Base-by-base conservation (phyloP, 148 eudicot species). In the Vaccinium vitisidaea region DNA sequence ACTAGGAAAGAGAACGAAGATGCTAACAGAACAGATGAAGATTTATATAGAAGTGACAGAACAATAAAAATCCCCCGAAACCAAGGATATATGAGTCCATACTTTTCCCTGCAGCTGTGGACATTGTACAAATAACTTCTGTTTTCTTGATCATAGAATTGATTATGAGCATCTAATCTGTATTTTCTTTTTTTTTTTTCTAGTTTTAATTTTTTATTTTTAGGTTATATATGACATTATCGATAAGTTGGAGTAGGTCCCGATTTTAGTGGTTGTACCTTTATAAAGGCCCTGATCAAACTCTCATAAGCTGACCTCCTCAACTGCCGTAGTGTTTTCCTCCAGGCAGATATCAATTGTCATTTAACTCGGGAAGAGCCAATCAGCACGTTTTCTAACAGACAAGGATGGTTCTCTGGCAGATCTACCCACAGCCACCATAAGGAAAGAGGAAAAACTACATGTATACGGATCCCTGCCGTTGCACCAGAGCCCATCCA, bases 381-480 rank as follows among this genome's bases (percentile, higher is more conserved):
- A 36, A 93, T 90, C 94, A 85, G 99, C 98, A 90, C 94, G 92
- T 87, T 92, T 97, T 84, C 99, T 88, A 82, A 97, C 99, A 87
- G 94, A 94, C 19, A 94, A 96, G 77, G 99, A 94, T 84, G 98
- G 98, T 89, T 97, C 98, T 90, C 98, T 91, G 7, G 96, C 96
- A 92, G 96, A 93, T 88, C 95, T 95, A 84, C 89, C 89, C 79
- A 92, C 95, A 80, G 99, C 98, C 85, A 91, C 91, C 84, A 97
- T 70, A 87, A 94, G 95, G 73, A 8, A 63, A 97, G 88, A 79
- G 95, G 96, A 48, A 96, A 90, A 82, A 94, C 89, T 30, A 88
- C 95, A 91, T 94, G 98, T 81, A 95, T 88, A 75, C 99, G 95
- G 67, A 97, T 97, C 81, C 98, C 99, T 16, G 99, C 98, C 98